Evolutionary conservation across 208 protist species (phyloP).

Genomic region (Naegleria fowleri): DNA sequence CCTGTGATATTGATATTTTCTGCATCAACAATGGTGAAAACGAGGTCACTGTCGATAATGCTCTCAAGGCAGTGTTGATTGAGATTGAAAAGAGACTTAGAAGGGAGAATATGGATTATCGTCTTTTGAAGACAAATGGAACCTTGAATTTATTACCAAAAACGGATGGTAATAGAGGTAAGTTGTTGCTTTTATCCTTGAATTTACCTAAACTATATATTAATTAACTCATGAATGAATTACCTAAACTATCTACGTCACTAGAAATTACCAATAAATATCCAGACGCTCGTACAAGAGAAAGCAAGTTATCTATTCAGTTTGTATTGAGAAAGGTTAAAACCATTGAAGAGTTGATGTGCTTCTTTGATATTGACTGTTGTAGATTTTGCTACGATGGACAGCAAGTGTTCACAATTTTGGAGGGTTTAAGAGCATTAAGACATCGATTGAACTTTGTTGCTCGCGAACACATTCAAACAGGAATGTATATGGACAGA

Average conservation of each 20-base stretch:
- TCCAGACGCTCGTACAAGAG: neutral
- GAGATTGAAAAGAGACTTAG: neutral
- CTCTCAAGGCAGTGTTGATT: neutral
- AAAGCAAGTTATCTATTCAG: neutral
- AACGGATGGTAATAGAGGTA: neutral
- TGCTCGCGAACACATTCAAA: neutral
- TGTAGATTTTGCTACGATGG: constrained; percentile 13
- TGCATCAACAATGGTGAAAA: neutral
- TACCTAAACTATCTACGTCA: too few species aligned
- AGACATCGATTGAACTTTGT: neutral
- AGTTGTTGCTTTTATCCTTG: too few species aligned
- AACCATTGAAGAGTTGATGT: constrained; percentile 1
- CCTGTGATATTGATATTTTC: neutral
- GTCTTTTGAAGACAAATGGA: neutral
- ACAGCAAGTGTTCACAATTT: neutral
- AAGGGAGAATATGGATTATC: neutral
- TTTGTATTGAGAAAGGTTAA: neutral
- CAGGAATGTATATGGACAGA: neutral
- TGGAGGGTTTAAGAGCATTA: neutral
- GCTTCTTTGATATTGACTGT: constrained; percentile 11
- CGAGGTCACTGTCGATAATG: neutral
- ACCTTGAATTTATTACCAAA: neutral
- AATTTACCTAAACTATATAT: too few species aligned
- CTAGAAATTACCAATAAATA: neutral
- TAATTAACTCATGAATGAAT: too few species aligned